Percentiles rank a stretch among this genome's conserved stretches.
phyloP scores from a whole-genome alignment of 2,329 filamentous ascomycete species.

The Aspergillus quadricinctus region DNA sequence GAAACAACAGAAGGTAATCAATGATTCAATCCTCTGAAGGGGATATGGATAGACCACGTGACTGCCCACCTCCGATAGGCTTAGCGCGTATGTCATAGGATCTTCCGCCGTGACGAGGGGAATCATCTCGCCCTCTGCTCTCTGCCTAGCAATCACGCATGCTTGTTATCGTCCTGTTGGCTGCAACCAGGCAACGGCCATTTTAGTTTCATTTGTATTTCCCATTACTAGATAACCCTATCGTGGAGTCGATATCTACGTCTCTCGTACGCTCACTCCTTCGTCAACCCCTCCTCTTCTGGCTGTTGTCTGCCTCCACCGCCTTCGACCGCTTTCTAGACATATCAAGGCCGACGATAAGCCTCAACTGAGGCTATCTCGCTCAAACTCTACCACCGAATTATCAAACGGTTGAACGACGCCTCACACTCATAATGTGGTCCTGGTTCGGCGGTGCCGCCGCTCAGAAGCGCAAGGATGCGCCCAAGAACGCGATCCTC shows the following conservation, averaged over 20 bases:
- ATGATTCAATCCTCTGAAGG: background rate
- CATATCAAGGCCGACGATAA: background rate
- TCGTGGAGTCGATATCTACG: background rate
- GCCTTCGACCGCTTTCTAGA: slow-evolving; percentile 4
- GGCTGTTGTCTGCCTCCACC: slow-evolving; percentile 1
- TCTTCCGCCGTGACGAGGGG: slow-evolving; percentile 22
- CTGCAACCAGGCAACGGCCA: slow-evolving; percentile 6
- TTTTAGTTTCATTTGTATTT: slow-evolving; percentile 13
- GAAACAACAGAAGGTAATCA: too few species aligned
- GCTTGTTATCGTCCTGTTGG: background rate
- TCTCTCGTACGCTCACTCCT: background rate
- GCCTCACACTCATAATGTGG: slow-evolving; percentile 52
- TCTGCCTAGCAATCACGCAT: background rate
- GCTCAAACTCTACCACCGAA: background rate
- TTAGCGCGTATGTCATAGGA: slow-evolving; percentile 34
- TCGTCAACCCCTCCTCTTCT: background rate
- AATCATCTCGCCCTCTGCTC: slow-evolving; percentile 15
- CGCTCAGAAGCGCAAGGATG: slow-evolving; percentile 84
- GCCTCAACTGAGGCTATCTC: background rate
- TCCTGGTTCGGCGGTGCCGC: slow-evolving; percentile 87
- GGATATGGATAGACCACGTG: slow-evolving; percentile 23
- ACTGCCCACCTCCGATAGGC: slow-evolving; percentile 25
- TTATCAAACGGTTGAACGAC: background rate
- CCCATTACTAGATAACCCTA: background rate
- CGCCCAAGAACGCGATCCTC: slow-evolving; percentile 94